Percentiles rank a stretch among this genome's conserved stretches.
These are phyloP conservation scores for Plasmodium billcollinsi DNA, from an alignment of 169 alveolate species.

Conservation along the genomic window DNA sequence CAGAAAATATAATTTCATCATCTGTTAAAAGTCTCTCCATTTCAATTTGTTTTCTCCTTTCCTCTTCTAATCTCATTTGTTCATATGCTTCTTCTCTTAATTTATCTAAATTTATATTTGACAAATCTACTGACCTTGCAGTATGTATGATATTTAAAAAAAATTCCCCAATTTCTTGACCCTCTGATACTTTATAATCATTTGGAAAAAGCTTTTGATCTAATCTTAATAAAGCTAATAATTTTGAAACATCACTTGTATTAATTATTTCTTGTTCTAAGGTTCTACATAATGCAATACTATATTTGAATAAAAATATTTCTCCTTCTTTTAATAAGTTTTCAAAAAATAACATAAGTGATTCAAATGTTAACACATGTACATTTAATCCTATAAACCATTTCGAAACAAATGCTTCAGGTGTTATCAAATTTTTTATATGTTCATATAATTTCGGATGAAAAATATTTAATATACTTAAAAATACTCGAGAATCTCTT, in stretches of 20 bases:
- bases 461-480: slow-evolving; percentile 80
- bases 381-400: slow-evolving; percentile 88
- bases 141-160: slow-evolving; percentile 79
- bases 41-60: slow-evolving; percentile 78
- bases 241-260: slow-evolving; percentile 80
- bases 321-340: slow-evolving; percentile 80
- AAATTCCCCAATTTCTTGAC: slow-evolving; percentile 74
- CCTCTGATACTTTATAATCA: slow-evolving; percentile 75
- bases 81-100: slow-evolving; percentile 79
- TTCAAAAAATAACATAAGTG: slow-evolving; percentile 79
- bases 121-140: slow-evolving; percentile 77
- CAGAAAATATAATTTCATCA: slow-evolving; percentile 78
- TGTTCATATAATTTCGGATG: slow-evolving; percentile 78
- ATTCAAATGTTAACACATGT: slow-evolving; percentile 82
- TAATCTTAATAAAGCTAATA: slow-evolving; percentile 80
- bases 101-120: slow-evolving; percentile 59
- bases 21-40: slow-evolving; percentile 62
- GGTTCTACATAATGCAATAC: slow-evolving; percentile 80
- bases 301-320: slow-evolving; percentile 81
- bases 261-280: slow-evolving; percentile 78
- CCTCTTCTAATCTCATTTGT: slow-evolving; percentile 82
- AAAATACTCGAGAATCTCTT: slow-evolving; percentile 84
- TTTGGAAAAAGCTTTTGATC: slow-evolving; percentile 81
- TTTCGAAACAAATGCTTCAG: slow-evolving; percentile 87
- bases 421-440: slow-evolving; percentile 81